Evolutionary conservation across 2,329 filamentous ascomycete genomes (phyloP).

Genomic region (Mycosphaerelloides madeirae): DNA sequence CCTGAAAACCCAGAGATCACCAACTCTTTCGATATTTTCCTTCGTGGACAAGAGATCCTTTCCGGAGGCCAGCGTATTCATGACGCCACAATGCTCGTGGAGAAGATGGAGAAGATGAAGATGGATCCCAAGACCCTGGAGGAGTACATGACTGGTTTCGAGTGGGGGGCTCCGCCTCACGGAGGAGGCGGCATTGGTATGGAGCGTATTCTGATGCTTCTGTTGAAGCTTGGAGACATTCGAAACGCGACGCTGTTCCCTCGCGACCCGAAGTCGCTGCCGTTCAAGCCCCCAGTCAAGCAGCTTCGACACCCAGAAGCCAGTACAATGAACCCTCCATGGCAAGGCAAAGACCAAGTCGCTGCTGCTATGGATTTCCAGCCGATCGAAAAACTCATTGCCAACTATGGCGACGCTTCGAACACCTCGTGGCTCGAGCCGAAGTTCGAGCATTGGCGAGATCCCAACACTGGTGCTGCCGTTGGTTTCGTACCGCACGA

Average conservation of each 20-base stretch:
- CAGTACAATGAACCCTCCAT: constrained; percentile 69
- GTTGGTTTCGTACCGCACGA: constrained; percentile 75
- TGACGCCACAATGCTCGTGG: constrained; percentile 66
- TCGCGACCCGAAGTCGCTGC: constrained; percentile 82
- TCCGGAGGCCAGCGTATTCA: constrained; percentile 93
- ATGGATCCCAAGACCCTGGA: constrained; percentile 80
- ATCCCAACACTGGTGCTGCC: constrained; percentile 71
- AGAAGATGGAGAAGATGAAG: constrained; percentile 70
- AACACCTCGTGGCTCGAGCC: constrained; percentile 93
- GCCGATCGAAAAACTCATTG: constrained; percentile 78
- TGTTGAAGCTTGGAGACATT: constrained; percentile 84
- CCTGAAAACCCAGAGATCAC: constrained; percentile 67
- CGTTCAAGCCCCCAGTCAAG: constrained; percentile 57
- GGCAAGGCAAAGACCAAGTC: constrained; percentile 51
- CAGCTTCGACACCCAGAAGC: constrained; percentile 80
- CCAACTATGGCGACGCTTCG: constrained; percentile 90
- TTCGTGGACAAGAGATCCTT: constrained; percentile 87
- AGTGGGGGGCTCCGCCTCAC: constrained; percentile 82
- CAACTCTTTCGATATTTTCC: constrained; percentile 93
- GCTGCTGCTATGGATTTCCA: constrained; percentile 56
- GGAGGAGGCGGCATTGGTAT: constrained; percentile 86
- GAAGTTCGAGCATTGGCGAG: constrained; percentile 82
- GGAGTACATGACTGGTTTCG: constrained; percentile 83
- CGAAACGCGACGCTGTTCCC: constrained; percentile 82
- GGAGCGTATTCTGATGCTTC: constrained; percentile 80